These are phyloP conservation scores for Penicillium sp. DNA, from an alignment of 2,329 filamentous ascomycete genomes.

Conservation along the genomic window DNA sequence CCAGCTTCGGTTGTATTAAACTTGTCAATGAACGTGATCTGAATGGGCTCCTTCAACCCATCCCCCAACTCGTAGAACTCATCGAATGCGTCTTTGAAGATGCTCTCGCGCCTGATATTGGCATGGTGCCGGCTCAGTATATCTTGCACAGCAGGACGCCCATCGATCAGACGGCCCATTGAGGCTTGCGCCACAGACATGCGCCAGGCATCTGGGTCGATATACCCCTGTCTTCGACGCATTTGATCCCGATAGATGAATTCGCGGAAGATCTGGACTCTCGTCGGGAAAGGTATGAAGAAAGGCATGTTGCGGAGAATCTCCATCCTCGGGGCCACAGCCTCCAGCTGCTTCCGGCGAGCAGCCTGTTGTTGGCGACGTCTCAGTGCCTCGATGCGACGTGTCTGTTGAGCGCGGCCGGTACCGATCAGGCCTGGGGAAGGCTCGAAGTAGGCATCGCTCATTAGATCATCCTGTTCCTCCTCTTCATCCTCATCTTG, in stretches of 20 bases:
- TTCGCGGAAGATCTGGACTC: constrained; percentile 85
- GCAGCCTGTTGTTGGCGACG: too few species aligned
- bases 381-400: too few species aligned
- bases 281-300: constrained; percentile 81
- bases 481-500: constrained; percentile 56
- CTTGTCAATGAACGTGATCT: constrained; percentile 90
- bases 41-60: constrained; percentile 83
- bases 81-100: constrained; percentile 78
- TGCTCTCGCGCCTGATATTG: constrained; percentile 64
- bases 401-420: too few species aligned
- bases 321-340: constrained; percentile 76
- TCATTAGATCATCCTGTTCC: too few species aligned
- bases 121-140: constrained; percentile 58
- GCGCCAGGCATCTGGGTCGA: constrained; percentile 69
- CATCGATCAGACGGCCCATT: too few species aligned
- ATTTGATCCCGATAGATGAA: constrained; percentile 79
- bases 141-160: too few species aligned
- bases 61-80: constrained; percentile 75
- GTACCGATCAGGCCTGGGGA: constrained; percentile 49
- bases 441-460: too few species aligned
- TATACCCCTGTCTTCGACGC: constrained; percentile 57
- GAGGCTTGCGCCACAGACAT: constrained; percentile 46
- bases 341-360: constrained; percentile 61
- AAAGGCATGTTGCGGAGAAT: constrained; percentile 95
- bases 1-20: constrained; percentile 82